phyloP scores from a whole-genome alignment of 2,329 filamentous ascomycete species.

The Ceratocystis colombiana region DNA sequence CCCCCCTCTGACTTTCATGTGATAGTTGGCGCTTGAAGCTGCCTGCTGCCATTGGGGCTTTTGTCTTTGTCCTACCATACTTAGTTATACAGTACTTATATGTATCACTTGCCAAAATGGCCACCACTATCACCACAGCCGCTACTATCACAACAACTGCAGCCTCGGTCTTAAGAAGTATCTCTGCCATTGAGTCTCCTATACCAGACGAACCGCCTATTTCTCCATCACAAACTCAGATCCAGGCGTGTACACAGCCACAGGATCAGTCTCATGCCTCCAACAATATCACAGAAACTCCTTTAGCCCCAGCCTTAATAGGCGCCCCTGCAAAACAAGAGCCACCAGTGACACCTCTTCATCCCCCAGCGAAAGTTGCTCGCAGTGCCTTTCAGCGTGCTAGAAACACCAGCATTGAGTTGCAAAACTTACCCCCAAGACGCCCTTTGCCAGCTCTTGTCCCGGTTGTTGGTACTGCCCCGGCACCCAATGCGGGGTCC shows the following conservation, averaged over 20 bases:
- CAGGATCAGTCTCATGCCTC: neutral
- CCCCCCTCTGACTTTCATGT: neutral
- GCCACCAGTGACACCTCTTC: neutral
- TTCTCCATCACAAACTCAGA: neutral
- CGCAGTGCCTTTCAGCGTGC: neutral
- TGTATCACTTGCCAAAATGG: constrained; percentile 3
- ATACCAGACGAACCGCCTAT: neutral
- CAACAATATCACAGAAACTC: neutral
- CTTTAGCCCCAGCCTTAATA: neutral
- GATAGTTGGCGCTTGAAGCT: neutral
- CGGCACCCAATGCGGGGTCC: neutral
- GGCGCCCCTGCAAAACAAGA: neutral
- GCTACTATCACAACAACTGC: neutral
- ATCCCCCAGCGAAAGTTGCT: neutral
- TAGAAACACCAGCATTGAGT: neutral
- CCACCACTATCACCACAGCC: neutral
- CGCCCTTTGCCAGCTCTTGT: neutral
- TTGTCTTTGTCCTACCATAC: neutral
- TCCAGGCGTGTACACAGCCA: neutral
- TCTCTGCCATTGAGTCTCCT: neutral
- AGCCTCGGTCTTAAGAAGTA: neutral
- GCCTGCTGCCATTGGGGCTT: constrained; percentile 1
- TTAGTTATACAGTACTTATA: neutral
- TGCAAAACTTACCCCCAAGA: neutral
- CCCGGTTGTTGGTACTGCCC: neutral